A percentile compares a stretch with the other conserved stretches of the same genome.
phyloP scores from a whole-genome alignment of 192 early-diverging fungal species.

The Haplosporangium gracile region DNA sequence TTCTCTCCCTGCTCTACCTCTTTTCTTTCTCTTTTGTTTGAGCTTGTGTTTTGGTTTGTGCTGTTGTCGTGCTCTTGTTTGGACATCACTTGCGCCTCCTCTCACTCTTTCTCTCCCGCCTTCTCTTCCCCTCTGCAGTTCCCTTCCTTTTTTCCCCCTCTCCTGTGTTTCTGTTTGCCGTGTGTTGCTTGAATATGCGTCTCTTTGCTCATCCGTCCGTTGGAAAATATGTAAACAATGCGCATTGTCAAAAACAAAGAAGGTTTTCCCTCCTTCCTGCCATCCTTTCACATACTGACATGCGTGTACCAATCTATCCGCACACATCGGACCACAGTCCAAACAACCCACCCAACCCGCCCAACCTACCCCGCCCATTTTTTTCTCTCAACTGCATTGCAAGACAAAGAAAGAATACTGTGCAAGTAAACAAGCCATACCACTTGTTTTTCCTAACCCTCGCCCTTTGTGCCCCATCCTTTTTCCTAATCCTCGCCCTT shows the following conservation, averaged over 20 bases:
- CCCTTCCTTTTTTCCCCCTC: neutral
- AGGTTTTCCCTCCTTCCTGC: neutral
- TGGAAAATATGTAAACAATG: neutral
- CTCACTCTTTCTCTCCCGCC: neutral
- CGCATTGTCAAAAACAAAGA: neutral
- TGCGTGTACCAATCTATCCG: too few relatives aligned
- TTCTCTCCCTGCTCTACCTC: neutral
- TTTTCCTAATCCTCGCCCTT: too few relatives aligned
- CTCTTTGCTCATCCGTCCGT: neutral
- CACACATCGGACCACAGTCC: too few relatives aligned
- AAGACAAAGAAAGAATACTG: too few relatives aligned
- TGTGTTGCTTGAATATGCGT: neutral
- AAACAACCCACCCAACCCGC: too few relatives aligned
- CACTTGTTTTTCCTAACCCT: too few relatives aligned
- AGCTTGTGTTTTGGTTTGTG: too few relatives aligned
- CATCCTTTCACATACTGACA: neutral
- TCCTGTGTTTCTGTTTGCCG: neutral
- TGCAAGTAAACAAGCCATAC: too few relatives aligned
- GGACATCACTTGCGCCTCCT: neutral
- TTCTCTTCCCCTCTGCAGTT: neutral
- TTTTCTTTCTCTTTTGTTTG: neutral
- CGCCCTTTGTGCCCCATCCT: too few relatives aligned
- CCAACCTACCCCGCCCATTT: too few relatives aligned
- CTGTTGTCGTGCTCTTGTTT: neutral
- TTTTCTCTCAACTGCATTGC: too few relatives aligned